Evolutionary conservation across 2,329 filamentous ascomycete species (phyloP).

Genomic region (Fusarium sp.): DNA sequence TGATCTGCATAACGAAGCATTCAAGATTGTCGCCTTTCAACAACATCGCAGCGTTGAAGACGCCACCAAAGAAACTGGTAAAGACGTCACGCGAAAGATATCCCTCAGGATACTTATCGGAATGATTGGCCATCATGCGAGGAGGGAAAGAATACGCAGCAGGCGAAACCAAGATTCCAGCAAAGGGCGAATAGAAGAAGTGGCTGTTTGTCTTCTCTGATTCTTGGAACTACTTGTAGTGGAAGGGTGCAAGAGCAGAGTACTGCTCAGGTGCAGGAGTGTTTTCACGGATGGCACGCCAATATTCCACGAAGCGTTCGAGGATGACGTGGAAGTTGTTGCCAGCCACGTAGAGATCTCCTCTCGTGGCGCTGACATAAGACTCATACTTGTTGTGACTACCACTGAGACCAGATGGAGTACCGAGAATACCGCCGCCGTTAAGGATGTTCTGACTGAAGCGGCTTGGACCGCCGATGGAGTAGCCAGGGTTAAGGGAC

Average conservation of each 20-base stretch:
- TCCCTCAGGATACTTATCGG: background rate
- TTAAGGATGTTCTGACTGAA: slow-evolving; percentile 53
- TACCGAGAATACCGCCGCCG: slow-evolving; percentile 40
- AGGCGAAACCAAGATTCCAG: background rate
- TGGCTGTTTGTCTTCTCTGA: background rate
- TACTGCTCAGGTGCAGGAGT: slow-evolving; percentile 15
- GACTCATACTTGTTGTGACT: slow-evolving; percentile 65
- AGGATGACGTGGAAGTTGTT: slow-evolving; percentile 61
- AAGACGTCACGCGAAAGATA: slow-evolving; percentile 2
- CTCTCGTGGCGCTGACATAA: slow-evolving; percentile 59
- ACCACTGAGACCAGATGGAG: slow-evolving; percentile 48
- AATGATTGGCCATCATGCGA: slow-evolving; percentile 14
- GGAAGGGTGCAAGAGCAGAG: slow-evolving; percentile 27
- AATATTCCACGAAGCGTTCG: slow-evolving; percentile 51
- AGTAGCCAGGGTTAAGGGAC: slow-evolving; percentile 59
- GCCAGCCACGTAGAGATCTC: slow-evolving; percentile 60
- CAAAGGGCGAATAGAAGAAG: background rate
- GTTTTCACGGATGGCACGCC: slow-evolving; percentile 9
- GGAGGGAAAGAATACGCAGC: slow-evolving; percentile 3
- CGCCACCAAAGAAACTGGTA: slow-evolving; percentile 42
- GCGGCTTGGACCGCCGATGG: slow-evolving; percentile 56
- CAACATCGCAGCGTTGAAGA: slow-evolving; percentile 53
- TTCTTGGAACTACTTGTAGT: slow-evolving; percentile 53
- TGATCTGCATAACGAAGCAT: slow-evolving; percentile 50
- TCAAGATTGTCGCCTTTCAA: slow-evolving; percentile 56